Conservation (phyloP, 2,329 filamentous ascomycete species). For the Neophaeococcomyces mojaviensis region DNA sequence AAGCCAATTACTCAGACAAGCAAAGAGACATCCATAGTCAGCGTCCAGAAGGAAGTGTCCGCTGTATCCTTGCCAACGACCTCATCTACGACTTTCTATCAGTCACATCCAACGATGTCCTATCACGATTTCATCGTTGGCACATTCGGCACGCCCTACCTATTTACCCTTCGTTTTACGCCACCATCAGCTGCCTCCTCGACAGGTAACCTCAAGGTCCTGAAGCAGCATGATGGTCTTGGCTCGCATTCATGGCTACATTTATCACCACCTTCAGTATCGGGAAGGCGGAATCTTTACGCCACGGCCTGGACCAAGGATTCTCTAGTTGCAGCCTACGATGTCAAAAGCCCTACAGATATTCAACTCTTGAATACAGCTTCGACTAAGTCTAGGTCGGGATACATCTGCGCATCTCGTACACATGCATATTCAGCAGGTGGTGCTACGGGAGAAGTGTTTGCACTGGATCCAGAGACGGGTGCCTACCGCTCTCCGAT, state of each 20-base stretch:
- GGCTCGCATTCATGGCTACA: conserved; percentile 25
- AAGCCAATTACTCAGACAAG: no score
- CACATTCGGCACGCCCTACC: conserved; percentile 23
- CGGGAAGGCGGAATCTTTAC: conserved; percentile 14
- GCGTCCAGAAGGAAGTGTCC: no score
- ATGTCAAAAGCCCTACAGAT: conserved; percentile 17
- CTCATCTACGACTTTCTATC: no score
- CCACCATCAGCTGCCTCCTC: conserved; percentile 10
- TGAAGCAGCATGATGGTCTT: conserved; percentile 18
- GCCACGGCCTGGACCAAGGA: conserved; percentile 24
- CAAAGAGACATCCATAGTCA: no score
- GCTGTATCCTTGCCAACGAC: no score
- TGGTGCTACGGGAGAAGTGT: conserved; percentile 23
- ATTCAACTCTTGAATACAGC: conserved; percentile 18
- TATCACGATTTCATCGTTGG: conserved; percentile 21
- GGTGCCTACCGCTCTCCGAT: conserved; percentile 13
- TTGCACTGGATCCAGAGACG: conserved; percentile 17
- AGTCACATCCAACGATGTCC: background rate
- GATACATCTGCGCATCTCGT: conserved; percentile 20
- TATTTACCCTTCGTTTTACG: conserved; percentile 22
- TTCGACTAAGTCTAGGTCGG: conserved; percentile 17
- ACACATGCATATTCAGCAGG: conserved; percentile 21
- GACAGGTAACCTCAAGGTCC: conserved; percentile 11
- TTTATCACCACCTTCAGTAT: conserved; percentile 12
- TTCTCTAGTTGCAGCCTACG: conserved; percentile 20